These are phyloP conservation scores for Penicillium sp. DNA, from an alignment of 2,329 filamentous ascomycete species.

Conservation along the genomic window DNA sequence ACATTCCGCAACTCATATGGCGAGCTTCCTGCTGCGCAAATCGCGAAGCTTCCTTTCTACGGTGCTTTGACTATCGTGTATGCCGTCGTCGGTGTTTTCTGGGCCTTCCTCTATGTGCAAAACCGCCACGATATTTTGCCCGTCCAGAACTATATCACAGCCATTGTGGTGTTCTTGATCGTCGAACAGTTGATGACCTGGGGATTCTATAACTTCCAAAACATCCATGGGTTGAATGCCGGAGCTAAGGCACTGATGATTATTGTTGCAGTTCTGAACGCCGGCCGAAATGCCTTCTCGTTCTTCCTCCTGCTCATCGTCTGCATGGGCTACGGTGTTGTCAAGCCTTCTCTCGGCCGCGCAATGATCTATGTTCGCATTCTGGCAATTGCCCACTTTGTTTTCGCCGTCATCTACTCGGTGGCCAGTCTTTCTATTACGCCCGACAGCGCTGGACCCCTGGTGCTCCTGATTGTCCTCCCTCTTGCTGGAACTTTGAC, in stretches of 20 bases:
- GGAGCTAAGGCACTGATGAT: conserved; percentile 85
- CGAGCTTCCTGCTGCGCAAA: conserved; percentile 91
- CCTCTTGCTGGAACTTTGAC: conserved; percentile 90
- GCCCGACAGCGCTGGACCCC: conserved; percentile 83
- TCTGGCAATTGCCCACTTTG: conserved; percentile 87
- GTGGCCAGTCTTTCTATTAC: conserved; percentile 86
- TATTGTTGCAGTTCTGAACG: conserved; percentile 88
- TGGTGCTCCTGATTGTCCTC: conserved; percentile 89
- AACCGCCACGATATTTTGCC: conserved; percentile 91
- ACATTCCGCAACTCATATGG: conserved; percentile 96
- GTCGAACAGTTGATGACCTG: conserved; percentile 98
- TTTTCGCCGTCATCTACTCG: conserved; percentile 92
- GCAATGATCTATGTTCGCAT: conserved; percentile 94
- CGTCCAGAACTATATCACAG: conserved; percentile 98
- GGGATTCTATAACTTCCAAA: conserved; percentile 97
- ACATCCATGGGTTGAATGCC: conserved; percentile 80
- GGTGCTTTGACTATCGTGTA: conserved; percentile 93
- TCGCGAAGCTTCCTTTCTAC: conserved; percentile 96
- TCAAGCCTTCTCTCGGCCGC: conserved; percentile 86
- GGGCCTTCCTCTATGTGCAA: conserved; percentile 94
- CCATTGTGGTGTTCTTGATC: conserved; percentile 90
- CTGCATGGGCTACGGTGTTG: conserved; percentile 98
- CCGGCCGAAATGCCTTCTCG: conserved; percentile 92
- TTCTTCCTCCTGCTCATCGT: conserved; percentile 98
- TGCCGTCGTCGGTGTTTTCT: conserved; percentile 74